These are phyloP conservation scores for Cytidiella melzeri DNA, from an alignment of 768 basidiomycete genomes.

Conservation along the genomic window DNA sequence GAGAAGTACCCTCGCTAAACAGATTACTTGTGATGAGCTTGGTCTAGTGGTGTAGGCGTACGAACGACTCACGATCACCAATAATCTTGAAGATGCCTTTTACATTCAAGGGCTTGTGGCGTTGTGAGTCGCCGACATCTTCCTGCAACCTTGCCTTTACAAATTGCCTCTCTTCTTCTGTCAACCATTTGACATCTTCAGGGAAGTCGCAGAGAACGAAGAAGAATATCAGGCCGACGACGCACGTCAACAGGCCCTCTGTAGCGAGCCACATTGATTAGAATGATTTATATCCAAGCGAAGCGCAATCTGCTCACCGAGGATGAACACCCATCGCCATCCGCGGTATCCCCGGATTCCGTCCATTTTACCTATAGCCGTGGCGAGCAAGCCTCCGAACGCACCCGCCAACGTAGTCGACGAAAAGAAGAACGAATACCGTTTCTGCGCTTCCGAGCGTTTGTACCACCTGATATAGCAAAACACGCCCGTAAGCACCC, in stretches of 20 bases:
- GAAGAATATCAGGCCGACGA: constrained; percentile 26
- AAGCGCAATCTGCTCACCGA: constrained; percentile 14
- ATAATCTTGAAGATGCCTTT: constrained; percentile 20
- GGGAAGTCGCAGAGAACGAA: constrained; percentile 32
- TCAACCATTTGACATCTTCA: constrained; percentile 28
- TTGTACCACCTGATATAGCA: constrained; percentile 29
- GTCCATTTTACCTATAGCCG: constrained; percentile 29
- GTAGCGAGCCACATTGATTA: background rate
- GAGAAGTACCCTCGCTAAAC: constrained; percentile 21
- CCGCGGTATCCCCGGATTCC: constrained; percentile 23
- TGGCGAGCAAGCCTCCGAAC: constrained; percentile 29
- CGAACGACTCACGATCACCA: constrained; percentile 21
- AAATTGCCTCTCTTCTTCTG: constrained; percentile 22
- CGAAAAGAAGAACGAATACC: constrained; percentile 33
- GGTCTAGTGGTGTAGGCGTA: background rate
- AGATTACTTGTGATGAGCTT: background rate
- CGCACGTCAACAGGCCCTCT: constrained; percentile 32
- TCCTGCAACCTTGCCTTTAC: constrained; percentile 24
- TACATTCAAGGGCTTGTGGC: constrained; percentile 16
- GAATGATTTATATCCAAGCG: background rate
- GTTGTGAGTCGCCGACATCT: constrained; percentile 24
- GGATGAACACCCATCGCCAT: constrained; percentile 30
- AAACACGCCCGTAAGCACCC: background rate
- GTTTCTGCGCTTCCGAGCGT: constrained; percentile 29
- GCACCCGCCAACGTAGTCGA: constrained; percentile 35